phyloP scores from a whole-genome alignment of 2,329 filamentous ascomycete genomes.

The Pseudonectria buxi region DNA sequence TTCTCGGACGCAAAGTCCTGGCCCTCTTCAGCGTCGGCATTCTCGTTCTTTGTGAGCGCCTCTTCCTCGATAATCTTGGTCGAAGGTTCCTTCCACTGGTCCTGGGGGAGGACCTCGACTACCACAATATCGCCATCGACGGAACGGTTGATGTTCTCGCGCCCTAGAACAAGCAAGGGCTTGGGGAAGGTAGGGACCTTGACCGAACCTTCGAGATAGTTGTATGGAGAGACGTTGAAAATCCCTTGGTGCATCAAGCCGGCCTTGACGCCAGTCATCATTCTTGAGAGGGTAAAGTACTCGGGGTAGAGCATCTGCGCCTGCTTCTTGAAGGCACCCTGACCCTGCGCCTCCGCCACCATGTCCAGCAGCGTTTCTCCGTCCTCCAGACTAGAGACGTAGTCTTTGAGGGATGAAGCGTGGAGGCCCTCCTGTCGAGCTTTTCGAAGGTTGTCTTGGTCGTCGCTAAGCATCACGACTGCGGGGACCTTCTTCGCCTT shows the following conservation, averaged over 20 bases:
- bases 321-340: constrained; percentile 55
- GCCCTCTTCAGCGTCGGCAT: constrained; percentile 74
- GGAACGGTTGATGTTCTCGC: constrained; percentile 93
- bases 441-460: constrained; percentile 79
- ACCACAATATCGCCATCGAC: constrained; percentile 90
- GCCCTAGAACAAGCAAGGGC: constrained; percentile 76
- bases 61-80: constrained; percentile 96
- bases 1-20: constrained; percentile 77
- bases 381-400: constrained; percentile 78
- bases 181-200: constrained; percentile 87
- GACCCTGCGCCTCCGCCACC: constrained; percentile 74
- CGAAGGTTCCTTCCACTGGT: constrained; percentile 95
- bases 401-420: constrained; percentile 63
- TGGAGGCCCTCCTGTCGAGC: constrained; percentile 68
- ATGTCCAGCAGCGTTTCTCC: constrained; percentile 84
- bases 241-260: constrained; percentile 88
- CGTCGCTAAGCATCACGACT: constrained; percentile 90
- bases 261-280: constrained; percentile 88
- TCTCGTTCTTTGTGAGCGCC: constrained; percentile 84
- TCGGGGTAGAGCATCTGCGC: constrained; percentile 76
- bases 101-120: constrained; percentile 84
- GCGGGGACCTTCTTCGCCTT: constrained; percentile 59
- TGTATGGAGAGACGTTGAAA: constrained; percentile 96
- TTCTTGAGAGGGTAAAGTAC: constrained; percentile 80
- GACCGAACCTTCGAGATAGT: constrained; percentile 91